These are phyloP conservation scores for Starmerella cellae DNA, from an alignment of 805 yeast genomes.

Conservation along the genomic window DNA sequence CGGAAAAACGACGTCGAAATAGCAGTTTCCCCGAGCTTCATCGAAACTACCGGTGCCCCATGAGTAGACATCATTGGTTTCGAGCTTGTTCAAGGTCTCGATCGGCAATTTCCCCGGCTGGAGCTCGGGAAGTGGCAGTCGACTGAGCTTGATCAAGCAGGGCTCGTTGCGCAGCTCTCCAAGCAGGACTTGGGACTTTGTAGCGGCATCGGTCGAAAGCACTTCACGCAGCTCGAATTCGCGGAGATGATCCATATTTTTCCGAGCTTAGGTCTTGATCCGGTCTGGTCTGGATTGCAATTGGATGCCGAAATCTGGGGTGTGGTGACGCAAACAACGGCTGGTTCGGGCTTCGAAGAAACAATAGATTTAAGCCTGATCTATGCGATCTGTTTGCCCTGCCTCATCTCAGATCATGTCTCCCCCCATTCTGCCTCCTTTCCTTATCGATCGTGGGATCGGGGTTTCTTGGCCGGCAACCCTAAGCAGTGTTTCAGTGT, in stretches of 20 bases:
- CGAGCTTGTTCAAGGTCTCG: conserved; percentile 30
- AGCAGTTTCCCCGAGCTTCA: conserved; percentile 45
- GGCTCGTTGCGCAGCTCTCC: conserved; percentile 49
- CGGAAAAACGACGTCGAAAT: conserved; percentile 64
- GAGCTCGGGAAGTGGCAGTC: conserved; percentile 18
- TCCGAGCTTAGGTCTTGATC: too few species aligned
- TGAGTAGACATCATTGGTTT: conserved; percentile 68
- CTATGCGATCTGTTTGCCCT: too few species aligned
- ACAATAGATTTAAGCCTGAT: too few species aligned
- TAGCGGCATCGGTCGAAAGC: conserved; percentile 45
- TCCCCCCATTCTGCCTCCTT: too few species aligned
- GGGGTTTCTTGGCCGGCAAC: too few species aligned
- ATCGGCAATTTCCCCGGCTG: conserved; percentile 10
- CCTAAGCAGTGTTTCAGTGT: too few species aligned
- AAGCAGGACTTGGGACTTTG: conserved; percentile 50
- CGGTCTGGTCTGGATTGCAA: too few species aligned
- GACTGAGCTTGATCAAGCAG: conserved; percentile 49
- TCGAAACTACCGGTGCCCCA: conserved; percentile 55
- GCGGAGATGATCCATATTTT: conserved; percentile 19
- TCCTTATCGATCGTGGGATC: too few species aligned
- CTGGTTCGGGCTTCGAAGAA: too few species aligned
- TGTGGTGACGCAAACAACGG: too few species aligned
- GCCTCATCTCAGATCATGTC: too few species aligned
- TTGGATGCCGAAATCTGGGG: too few species aligned
- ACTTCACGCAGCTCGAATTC: conserved; percentile 37